Evolutionary conservation across 2,329 filamentous ascomycete genomes (phyloP).

Genomic region (Pleurostoma richardsiae): DNA sequence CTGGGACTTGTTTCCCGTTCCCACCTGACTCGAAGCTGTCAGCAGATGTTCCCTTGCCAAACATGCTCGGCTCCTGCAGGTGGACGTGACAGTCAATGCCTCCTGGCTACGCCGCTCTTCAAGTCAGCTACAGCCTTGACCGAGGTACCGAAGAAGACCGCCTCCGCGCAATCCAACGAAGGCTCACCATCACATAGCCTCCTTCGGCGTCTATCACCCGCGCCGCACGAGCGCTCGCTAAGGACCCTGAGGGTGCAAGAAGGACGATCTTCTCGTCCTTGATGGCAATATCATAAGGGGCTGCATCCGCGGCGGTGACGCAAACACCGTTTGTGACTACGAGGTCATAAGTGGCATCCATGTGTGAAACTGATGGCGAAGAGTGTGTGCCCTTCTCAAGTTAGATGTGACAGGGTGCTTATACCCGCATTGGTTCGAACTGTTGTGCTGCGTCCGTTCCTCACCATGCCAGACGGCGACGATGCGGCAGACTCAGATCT

Average conservation of each 20-base stretch:
- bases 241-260: slow-evolving; percentile 29
- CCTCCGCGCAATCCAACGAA: too few relatives aligned
- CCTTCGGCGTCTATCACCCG: slow-evolving; percentile 34
- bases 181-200: slow-evolving; percentile 30
- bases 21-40: slow-evolving; percentile 22
- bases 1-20: not conserved
- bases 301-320: slow-evolving; percentile 35
- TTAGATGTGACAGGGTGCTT: too few relatives aligned
- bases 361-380: too few relatives aligned
- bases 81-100: slow-evolving; percentile 35
- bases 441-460: too few relatives aligned
- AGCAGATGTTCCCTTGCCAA: slow-evolving; percentile 22
- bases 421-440: too few relatives aligned
- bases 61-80: slow-evolving; percentile 30
- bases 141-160: too few relatives aligned
- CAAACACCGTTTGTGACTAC: slow-evolving; percentile 36
- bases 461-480: too few relatives aligned
- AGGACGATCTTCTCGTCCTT: slow-evolving; percentile 35
- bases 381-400: too few relatives aligned
- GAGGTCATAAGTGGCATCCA: slow-evolving; percentile 22
- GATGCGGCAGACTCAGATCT: too few relatives aligned
- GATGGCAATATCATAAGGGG: slow-evolving; percentile 33
- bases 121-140: too few relatives aligned
- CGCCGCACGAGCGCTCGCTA: slow-evolving; percentile 19
- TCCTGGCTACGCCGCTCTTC: slow-evolving; percentile 18